These are phyloP conservation scores for Cyclostephanos invisitatus DNA, from an alignment of 108 stramenopile species.

Conservation along the genomic window DNA sequence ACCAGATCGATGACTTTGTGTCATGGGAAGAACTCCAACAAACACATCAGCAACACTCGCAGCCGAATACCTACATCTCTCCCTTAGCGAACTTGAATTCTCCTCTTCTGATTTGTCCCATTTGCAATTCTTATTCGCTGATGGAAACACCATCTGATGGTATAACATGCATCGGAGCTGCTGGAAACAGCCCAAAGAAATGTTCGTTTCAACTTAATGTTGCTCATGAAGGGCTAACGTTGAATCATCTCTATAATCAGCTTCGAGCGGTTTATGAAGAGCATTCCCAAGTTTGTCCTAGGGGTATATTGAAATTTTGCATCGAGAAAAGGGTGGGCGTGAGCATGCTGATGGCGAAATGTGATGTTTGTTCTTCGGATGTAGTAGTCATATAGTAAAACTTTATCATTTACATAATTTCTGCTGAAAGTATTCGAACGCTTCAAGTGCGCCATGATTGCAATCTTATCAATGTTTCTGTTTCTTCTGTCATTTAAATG, in stretches of 20 bases:
- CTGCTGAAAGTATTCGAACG: too few relatives aligned
- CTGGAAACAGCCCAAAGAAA: background rate
- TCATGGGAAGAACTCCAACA: conserved; percentile 21
- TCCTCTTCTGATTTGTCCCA: conserved; percentile 29
- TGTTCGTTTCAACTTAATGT: conserved; percentile 41
- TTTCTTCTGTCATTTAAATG: background rate
- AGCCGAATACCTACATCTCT: conserved; percentile 22
- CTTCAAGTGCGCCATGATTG: too few relatives aligned
- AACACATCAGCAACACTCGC: conserved; percentile 22
- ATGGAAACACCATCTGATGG: conserved; percentile 32
- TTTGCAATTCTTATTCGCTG: conserved; percentile 32
- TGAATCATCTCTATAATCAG: conserved; percentile 29
- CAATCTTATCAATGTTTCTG: too few relatives aligned
- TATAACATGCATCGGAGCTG: conserved; percentile 20
- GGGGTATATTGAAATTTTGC: conserved; percentile 27
- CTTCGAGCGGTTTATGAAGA: conserved; percentile 32
- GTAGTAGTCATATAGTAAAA: conserved; percentile 25
- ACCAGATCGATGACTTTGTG: conserved; percentile 28
- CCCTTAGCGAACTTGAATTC: conserved; percentile 12
- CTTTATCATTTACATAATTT: background rate
- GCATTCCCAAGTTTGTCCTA: conserved; percentile 19
- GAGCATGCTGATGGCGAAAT: conserved; percentile 32
- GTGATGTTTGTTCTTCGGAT: conserved; percentile 23
- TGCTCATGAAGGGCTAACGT: conserved; percentile 36
- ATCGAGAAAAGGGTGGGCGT: conserved; percentile 23